Base-by-base conservation (phyloP, 495 filamentous ascomycete genomes). In the Patellaria atrata region DNA sequence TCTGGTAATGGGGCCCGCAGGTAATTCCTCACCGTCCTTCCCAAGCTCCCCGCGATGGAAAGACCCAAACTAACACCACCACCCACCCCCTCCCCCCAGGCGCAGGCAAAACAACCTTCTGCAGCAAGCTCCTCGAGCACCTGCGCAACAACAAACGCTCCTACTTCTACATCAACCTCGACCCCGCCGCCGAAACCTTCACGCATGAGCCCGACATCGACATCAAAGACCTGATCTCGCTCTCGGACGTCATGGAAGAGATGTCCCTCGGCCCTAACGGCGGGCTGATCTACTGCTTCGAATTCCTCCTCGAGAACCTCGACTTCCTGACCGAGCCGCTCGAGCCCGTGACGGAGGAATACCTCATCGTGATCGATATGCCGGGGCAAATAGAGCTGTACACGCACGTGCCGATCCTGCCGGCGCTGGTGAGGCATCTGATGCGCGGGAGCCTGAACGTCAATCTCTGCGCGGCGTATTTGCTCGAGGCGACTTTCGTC, bases 191-290 rank as follows among this genome's bases (percentile, higher is more conserved):
- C 45, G 86, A 94, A 56, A 70, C 76, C 26, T 96, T 97, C 57
- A 70, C 73, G 47, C 91, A 93, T 55, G 65, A 82, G 43, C 89
- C 89, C 1, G 89, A 96, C 52, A 71, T 96, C 43, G 89, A 97
- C 54, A 97, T 97, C 64, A 86, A 84, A 53, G 86, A 96, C 36
- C 70, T 94, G 17, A 94, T 97, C 56, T 83, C 79, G 2, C 73
- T 97, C 29, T 80, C 92, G 50, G 89, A 97, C 73, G 89, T 92
- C 17, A 97, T 97, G 89, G 89, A 94, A 38, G 89, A 96, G 60
- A 71, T 94, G 68, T 70, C 73, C 27, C 68, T 94, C 4, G 89
- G 89, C 3, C 89, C 89, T 17, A 97, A 97, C 50, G 89, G 89
- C 23, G 89, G 86, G 5, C 67, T 97, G 18, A 92, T 97, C 51